Evolutionary conservation across 208 protist genomes (phyloP).

Genomic region (Acanthamoeba rhysodes): DNA sequence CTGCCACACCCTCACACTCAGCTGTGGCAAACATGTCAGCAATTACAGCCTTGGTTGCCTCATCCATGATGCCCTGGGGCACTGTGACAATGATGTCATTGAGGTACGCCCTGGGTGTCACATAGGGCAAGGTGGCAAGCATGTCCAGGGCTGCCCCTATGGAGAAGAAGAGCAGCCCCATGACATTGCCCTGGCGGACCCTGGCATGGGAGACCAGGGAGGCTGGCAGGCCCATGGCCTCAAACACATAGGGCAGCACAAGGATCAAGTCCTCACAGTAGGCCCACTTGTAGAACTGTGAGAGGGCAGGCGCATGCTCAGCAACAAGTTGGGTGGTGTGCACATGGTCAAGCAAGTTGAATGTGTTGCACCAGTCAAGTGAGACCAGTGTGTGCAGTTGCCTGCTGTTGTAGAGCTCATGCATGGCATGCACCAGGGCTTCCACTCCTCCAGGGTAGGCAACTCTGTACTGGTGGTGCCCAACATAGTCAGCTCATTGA

Average conservation of each 20-base stretch:
- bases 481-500: too few species aligned
- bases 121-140: neutral
- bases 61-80: too few species aligned
- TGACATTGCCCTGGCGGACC: neutral
- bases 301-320: neutral
- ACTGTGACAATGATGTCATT: neutral
- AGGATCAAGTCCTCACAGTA: neutral
- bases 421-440: neutral
- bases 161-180: conserved; percentile 7
- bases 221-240: too few species aligned
- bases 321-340: neutral
- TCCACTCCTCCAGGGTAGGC: neutral
- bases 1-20: too few species aligned
- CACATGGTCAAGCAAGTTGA: neutral
- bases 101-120: neutral
- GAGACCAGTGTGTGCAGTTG: neutral
- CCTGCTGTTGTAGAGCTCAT: neutral
- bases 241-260: neutral
- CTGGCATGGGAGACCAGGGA: neutral
- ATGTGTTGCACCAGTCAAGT: neutral
- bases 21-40: too few species aligned
- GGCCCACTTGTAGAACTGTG: neutral
- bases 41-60: too few species aligned
- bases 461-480: neutral
- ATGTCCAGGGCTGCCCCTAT: neutral